Evolutionary conservation across 1,284 basidiomycete species (phyloP).

Genomic region (Coriolopsis trogii): DNA sequence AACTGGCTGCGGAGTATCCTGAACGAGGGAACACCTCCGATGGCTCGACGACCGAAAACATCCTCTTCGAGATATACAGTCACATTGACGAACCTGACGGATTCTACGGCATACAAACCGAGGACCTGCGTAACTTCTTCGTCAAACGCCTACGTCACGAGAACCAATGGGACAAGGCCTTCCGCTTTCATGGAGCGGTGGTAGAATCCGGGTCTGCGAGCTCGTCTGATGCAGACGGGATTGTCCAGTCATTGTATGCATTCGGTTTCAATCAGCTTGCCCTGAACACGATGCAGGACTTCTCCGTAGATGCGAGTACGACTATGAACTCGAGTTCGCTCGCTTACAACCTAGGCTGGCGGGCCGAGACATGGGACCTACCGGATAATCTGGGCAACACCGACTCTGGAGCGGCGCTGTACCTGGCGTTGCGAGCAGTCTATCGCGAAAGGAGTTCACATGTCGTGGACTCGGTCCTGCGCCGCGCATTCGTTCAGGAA

Average conservation of each 20-base stretch:
- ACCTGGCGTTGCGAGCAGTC: constrained; percentile 77
- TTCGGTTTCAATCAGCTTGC: constrained; percentile 89
- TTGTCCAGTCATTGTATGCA: constrained; percentile 79
- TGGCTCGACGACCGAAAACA: constrained; percentile 50
- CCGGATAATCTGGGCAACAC: constrained; percentile 57
- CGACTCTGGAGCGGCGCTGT: constrained; percentile 65
- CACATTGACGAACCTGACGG: constrained; percentile 98
- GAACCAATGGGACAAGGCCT: constrained; percentile 88
- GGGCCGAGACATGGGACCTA: constrained; percentile 91
- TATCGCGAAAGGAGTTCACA: constrained; percentile 69
- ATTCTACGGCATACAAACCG: constrained; percentile 91
- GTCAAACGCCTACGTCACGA: constrained; percentile 91
- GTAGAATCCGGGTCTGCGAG: constrained; percentile 61
- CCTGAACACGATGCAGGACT: constrained; percentile 57
- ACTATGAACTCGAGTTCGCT: constrained; percentile 49
- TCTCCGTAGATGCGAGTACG: constrained; percentile 38
- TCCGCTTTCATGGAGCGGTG: constrained; percentile 86
- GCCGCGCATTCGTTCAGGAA: constrained; percentile 56
- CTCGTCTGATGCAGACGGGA: constrained; percentile 50
- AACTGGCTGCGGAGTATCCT: constrained; percentile 69
- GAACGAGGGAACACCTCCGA: constrained; percentile 28
- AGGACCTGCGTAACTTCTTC: constrained; percentile 76
- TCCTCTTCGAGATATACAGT: constrained; percentile 90
- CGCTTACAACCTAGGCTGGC: constrained; percentile 85
- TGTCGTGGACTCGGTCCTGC: constrained; percentile 51